Conservation (phyloP, 257 asterid species). For the Solanum lignicaule region DNA sequence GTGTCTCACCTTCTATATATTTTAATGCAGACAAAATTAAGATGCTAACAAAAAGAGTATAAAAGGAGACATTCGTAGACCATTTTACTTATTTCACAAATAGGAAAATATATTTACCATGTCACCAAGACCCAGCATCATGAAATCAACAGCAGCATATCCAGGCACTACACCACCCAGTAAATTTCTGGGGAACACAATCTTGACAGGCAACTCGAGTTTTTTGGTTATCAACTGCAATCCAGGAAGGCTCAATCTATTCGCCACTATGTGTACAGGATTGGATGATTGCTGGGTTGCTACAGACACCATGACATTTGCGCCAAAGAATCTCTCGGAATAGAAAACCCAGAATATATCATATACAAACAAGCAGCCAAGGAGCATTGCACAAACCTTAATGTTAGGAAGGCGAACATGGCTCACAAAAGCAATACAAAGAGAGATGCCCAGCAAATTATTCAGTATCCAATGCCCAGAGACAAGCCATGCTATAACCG, state of each 20-base stretch:
- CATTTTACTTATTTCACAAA: not conserved
- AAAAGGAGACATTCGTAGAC: not conserved
- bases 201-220: slow-evolving; percentile 92
- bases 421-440: slow-evolving; percentile 95
- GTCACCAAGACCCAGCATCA: slow-evolving; percentile 97
- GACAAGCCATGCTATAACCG: slow-evolving; percentile 72
- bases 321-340: slow-evolving; percentile 91
- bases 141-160: slow-evolving; percentile 49
- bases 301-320: slow-evolving; percentile 93
- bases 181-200: slow-evolving; percentile 86
- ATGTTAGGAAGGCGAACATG: slow-evolving; percentile 95
- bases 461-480: slow-evolving; percentile 90
- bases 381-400: slow-evolving; percentile 89
- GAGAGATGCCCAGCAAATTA: slow-evolving; percentile 85
- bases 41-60: not conserved
- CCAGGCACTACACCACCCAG: slow-evolving; percentile 70
- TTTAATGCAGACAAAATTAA: not conserved
- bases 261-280: slow-evolving; percentile 84
- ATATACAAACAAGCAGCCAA: slow-evolving; percentile 70
- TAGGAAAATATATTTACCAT: slow-evolving; percentile 42
- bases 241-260: slow-evolving; percentile 92
- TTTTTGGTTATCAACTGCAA: slow-evolving; percentile 69
- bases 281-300: slow-evolving; percentile 92
- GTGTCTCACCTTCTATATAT: not conserved
- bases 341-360: slow-evolving; percentile 95